phyloP scores from a whole-genome alignment of 257 asterid genomes.

The Petrea volubilis region DNA sequence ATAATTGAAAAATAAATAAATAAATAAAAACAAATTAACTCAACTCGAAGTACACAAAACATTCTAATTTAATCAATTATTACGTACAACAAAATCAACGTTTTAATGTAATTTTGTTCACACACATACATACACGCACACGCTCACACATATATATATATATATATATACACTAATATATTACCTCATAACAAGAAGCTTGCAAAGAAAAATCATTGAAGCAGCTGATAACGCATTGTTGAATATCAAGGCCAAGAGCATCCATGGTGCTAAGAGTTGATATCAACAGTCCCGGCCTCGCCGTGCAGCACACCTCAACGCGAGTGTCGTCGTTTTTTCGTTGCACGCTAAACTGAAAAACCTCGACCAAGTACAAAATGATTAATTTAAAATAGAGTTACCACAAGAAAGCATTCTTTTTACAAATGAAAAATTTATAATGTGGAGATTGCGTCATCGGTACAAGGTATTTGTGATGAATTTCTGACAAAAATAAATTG shows the following conservation, averaged over 20 bases:
- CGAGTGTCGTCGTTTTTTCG: constrained; percentile 55
- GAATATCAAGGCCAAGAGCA: constrained; percentile 75
- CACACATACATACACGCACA: no score
- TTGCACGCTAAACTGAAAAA: constrained; percentile 70
- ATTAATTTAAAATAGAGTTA: no score
- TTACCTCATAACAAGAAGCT: constrained; percentile 85
- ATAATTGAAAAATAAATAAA: neutral
- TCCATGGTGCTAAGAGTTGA: constrained; percentile 77
- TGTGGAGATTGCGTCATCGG: no score
- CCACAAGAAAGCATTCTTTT: no score
- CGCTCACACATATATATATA: no score
- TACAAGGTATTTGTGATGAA: no score
- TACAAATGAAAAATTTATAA: no score
- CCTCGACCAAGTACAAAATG: neutral
- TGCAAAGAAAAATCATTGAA: constrained; percentile 74
- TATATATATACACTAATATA: neutral
- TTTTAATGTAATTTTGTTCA: neutral
- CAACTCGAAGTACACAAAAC: neutral
- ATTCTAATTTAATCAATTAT: neutral
- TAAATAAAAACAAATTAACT: neutral
- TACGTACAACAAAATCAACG: neutral
- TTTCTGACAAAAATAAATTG: no score
- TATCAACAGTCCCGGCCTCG: constrained; percentile 68
- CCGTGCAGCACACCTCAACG: constrained; percentile 61
- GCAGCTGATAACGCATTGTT: constrained; percentile 85